Evolutionary conservation across 768 basidiomycete species (phyloP).

Genomic region (Serendipita sp.): DNA sequence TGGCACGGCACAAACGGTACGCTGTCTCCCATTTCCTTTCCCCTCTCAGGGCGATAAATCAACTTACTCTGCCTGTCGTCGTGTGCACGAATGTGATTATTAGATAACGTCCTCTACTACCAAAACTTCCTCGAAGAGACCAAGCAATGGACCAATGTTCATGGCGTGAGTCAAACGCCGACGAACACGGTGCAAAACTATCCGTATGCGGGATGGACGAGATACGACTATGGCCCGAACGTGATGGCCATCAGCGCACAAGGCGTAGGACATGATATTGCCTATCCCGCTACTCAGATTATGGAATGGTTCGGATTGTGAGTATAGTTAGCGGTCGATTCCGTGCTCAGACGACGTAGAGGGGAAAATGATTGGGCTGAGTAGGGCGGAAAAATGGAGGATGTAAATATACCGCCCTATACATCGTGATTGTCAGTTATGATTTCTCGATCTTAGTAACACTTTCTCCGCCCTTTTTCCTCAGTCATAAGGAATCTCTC

Average conservation of each 20-base stretch:
- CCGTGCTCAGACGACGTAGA: too few species aligned
- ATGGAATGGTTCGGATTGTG: neutral
- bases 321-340: too few species aligned
- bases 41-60: neutral
- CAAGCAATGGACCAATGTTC: slow-evolving; percentile 43
- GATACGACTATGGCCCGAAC: neutral
- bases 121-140: slow-evolving; percentile 36
- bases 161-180: slow-evolving; percentile 29
- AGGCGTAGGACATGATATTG: neutral
- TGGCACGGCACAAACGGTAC: slow-evolving; percentile 34
- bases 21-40: neutral
- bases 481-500: too few species aligned
- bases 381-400: too few species aligned
- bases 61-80: neutral
- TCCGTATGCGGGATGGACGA: neutral
- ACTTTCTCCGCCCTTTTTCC: too few species aligned
- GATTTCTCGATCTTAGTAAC: too few species aligned
- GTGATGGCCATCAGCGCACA: neutral
- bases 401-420: too few species aligned
- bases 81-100: too few species aligned
- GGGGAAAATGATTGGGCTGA: too few species aligned
- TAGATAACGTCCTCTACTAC: slow-evolving; percentile 34
- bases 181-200: slow-evolving; percentile 9
- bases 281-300: neutral
- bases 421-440: too few species aligned